phyloP scores from a whole-genome alignment of 257 asterid species.

The Ligustrum vulgare region DNA sequence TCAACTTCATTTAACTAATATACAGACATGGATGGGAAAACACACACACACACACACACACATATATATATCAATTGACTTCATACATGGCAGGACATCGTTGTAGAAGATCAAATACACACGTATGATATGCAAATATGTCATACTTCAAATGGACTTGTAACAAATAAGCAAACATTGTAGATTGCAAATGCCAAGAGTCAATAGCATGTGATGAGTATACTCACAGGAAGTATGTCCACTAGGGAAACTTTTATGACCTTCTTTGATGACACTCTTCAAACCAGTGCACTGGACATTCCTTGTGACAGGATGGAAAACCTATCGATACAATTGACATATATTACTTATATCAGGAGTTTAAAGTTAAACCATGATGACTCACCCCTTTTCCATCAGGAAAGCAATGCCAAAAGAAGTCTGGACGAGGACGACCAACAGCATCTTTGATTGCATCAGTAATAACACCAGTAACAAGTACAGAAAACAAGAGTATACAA shows the following conservation, averaged over 20 bases:
- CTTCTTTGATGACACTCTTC: slow-evolving; percentile 72
- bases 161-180: neutral
- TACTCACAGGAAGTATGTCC: slow-evolving; percentile 94
- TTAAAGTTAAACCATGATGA: slow-evolving; percentile 20
- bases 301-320: slow-evolving; percentile 70
- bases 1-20: slow-evolving; percentile 10
- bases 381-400: slow-evolving; percentile 90
- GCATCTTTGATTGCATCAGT: slow-evolving; percentile 97
- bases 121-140: neutral
- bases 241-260: slow-evolving; percentile 95
- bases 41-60: no score
- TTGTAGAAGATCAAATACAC: neutral
- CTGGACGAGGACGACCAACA: slow-evolving; percentile 98
- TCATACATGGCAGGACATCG: neutral
- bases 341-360: slow-evolving; percentile 18
- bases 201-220: slow-evolving; percentile 5
- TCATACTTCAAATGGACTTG: neutral
- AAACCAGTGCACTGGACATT: slow-evolving; percentile 79
- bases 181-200: slow-evolving; percentile 3
- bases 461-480: slow-evolving; percentile 71
- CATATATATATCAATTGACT: neutral
- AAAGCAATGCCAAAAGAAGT: slow-evolving; percentile 97
- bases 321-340: slow-evolving; percentile 44
- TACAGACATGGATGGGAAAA: slow-evolving; percentile 3
- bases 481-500: slow-evolving; percentile 61